phyloP scores from a whole-genome alignment of 2,329 filamentous ascomycete species.

The Trichoderma hamatum region DNA sequence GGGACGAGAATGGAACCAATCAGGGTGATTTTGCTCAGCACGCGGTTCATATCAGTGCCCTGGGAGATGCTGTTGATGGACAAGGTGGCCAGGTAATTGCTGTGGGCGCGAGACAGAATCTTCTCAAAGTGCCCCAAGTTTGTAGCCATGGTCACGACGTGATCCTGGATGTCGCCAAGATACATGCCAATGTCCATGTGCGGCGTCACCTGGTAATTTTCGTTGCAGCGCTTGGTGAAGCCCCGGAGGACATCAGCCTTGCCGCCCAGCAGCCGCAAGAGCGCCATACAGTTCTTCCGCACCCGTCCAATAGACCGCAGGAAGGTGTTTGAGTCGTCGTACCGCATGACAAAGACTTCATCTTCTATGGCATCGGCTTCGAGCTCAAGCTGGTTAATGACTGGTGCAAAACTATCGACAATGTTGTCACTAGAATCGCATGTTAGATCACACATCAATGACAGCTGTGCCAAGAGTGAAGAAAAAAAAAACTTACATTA shows the following conservation, averaged over 20 bases:
- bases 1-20: conserved; percentile 95
- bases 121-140: conserved; percentile 96
- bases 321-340: conserved; percentile 86
- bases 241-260: conserved; percentile 98
- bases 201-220: conserved; percentile 92
- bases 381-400: conserved; percentile 82
- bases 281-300: conserved; percentile 90
- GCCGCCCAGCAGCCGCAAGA: conserved; percentile 89
- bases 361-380: conserved; percentile 95
- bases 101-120: conserved; percentile 90
- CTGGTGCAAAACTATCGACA: conserved; percentile 90
- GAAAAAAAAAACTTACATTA: conserved; percentile 68
- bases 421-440: conserved; percentile 70
- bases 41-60: conserved; percentile 84
- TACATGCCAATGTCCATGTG: conserved; percentile 97
- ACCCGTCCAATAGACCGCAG: conserved; percentile 85
- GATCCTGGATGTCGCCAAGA: conserved; percentile 95
- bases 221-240: conserved; percentile 98
- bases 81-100: conserved; percentile 94
- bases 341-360: conserved; percentile 87
- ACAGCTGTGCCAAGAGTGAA: not conserved
- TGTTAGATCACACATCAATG: conserved; percentile 32
- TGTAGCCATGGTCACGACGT: conserved; percentile 99
- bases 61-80: conserved; percentile 89
- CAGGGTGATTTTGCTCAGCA: conserved; percentile 92